phyloP scores from a whole-genome alignment of 441 rosid genomes.

The Omphalea diandra region DNA sequence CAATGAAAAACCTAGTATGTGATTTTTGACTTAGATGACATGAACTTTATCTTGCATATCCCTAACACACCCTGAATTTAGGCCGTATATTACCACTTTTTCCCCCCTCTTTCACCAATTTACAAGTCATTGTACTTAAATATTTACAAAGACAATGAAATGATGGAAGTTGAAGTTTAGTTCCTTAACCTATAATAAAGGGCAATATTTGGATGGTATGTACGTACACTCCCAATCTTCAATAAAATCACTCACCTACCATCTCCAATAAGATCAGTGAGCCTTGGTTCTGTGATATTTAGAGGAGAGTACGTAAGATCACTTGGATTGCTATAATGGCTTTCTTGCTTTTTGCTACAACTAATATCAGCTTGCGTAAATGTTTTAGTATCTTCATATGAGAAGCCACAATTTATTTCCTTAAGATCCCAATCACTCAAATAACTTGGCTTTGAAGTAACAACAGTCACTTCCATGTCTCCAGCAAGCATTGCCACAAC shows the following conservation, averaged over 20 bases:
- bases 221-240: no score
- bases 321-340: not conserved
- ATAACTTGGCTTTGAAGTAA: conserved; percentile 49
- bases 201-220: no score
- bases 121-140: no score
- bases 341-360: not conserved
- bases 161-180: no score
- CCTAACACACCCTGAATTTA: no score
- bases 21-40: no score
- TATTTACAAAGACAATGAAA: no score
- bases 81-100: no score
- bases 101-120: no score
- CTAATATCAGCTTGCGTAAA: not conserved
- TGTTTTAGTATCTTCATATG: conserved; percentile 5
- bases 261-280: conserved; percentile 23
- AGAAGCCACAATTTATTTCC: conserved; percentile 27
- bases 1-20: no score
- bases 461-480: conserved; percentile 52
- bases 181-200: no score
- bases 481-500: conserved; percentile 62
- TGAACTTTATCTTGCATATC: no score
- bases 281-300: conserved; percentile 22
- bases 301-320: conserved; percentile 12
- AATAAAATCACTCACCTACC: conserved; percentile 22
- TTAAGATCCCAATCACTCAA: conserved; percentile 45